phyloP scores from a whole-genome alignment of 176 grass and related monocot species.

The Puccinellia tenuiflora region DNA sequence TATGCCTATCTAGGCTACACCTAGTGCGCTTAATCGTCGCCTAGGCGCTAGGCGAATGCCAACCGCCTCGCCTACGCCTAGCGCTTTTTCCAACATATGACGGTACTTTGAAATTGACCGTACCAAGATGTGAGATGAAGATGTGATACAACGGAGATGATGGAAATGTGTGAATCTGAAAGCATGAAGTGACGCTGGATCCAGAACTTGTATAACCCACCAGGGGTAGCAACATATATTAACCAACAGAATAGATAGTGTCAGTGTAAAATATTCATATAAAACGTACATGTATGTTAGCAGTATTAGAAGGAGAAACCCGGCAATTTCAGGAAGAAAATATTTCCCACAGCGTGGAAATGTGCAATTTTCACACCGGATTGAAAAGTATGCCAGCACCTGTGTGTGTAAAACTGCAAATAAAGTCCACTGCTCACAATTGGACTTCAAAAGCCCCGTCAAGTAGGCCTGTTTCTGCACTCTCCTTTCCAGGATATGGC shows the following conservation, averaged over 20 bases:
- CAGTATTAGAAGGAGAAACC: not conserved
- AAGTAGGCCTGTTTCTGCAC: not conserved
- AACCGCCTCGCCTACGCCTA: too few species aligned
- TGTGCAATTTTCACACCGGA: not conserved
- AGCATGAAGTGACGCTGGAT: not conserved
- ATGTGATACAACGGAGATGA: not conserved
- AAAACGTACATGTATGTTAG: not conserved
- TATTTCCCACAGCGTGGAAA: not conserved
- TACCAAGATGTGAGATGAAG: too few species aligned
- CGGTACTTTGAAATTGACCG: not conserved
- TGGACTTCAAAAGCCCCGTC: not conserved
- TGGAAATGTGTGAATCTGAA: not conserved
- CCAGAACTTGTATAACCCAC: not conserved
- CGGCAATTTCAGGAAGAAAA: not conserved
- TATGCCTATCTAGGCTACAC: too few species aligned
- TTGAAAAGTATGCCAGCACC: not conserved
- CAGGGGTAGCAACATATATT: not conserved
- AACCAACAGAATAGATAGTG: not conserved
- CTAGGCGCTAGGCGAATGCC: too few species aligned
- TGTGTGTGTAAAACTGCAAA: constrained; percentile 1
- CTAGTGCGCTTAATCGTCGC: too few species aligned
- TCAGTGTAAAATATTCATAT: not conserved
- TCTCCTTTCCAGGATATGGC: not conserved
- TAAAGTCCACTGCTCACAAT: not conserved
- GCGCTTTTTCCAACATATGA: too few species aligned